These are phyloP conservation scores for Monosporozyma siamensis DNA, from an alignment of 805 yeast species.

Conservation along the genomic window DNA sequence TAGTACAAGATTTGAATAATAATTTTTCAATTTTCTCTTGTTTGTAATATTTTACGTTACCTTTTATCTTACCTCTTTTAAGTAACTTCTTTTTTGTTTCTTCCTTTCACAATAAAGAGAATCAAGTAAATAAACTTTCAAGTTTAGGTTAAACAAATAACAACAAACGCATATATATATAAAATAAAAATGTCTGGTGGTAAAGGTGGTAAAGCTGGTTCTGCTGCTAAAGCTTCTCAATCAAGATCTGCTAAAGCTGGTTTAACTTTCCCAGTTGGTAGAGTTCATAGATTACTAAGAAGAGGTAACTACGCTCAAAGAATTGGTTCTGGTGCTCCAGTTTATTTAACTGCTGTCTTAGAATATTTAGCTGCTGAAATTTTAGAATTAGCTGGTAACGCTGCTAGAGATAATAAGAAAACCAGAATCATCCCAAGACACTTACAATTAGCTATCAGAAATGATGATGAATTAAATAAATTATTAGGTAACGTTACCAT, in stretches of 20 bases:
- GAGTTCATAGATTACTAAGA: constrained; percentile 94
- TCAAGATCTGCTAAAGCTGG: constrained; percentile 99
- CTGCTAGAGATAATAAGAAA: constrained; percentile 98
- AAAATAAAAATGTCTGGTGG: constrained; percentile 51
- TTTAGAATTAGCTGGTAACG: constrained; percentile 96
- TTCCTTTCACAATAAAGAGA: not conserved
- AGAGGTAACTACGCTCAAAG: constrained; percentile 98
- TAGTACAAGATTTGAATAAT: too few species aligned
- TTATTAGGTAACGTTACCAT: constrained; percentile 87
- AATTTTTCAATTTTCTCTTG: too few species aligned
- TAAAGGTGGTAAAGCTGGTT: constrained; percentile 85
- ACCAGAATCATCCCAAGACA: constrained; percentile 98
- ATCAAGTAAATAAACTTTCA: not conserved
- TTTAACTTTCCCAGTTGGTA: constrained; percentile 98
- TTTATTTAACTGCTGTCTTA: constrained; percentile 90
- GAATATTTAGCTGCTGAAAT: constrained; percentile 98
- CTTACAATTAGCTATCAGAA: constrained; percentile 96
- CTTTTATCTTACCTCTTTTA: not conserved
- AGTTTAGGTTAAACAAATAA: constrained; percentile 1
- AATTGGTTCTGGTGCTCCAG: constrained; percentile 99
- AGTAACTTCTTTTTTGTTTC: not conserved
- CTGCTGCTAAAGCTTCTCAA: constrained; percentile 91
- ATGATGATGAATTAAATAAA: constrained; percentile 97
- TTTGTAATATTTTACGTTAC: not conserved
- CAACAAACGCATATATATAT: constrained; percentile 6